These are phyloP conservation scores for Catunica adiposa DNA, from an alignment of 2,329 filamentous ascomycete species.

Conservation along the genomic window DNA sequence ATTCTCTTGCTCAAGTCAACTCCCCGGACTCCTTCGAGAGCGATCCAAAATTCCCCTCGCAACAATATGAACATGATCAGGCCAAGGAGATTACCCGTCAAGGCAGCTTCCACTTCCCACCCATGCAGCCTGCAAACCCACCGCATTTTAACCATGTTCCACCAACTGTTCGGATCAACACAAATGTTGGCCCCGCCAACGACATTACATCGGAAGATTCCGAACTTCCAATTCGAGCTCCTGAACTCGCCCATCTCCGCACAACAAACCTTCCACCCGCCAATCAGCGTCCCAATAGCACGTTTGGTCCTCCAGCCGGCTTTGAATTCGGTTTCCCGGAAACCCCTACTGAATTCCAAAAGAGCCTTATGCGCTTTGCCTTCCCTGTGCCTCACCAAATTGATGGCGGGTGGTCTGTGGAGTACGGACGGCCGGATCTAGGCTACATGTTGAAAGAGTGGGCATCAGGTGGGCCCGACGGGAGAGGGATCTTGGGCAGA, in stretches of 20 bases:
- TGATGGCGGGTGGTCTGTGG: slow-evolving; percentile 72
- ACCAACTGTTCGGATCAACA: slow-evolving; percentile 17
- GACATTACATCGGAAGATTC: slow-evolving; percentile 15
- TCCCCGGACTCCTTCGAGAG: slow-evolving; percentile 7
- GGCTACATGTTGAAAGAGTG: slow-evolving; percentile 73
- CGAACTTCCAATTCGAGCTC: slow-evolving; percentile 25
- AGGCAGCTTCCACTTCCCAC: slow-evolving; percentile 46
- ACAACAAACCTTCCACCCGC: slow-evolving; percentile 25
- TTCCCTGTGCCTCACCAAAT: slow-evolving; percentile 55
- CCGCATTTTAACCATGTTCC: slow-evolving; percentile 46
- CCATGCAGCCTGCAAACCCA: slow-evolving; percentile 29
- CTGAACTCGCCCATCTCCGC: slow-evolving; percentile 42
- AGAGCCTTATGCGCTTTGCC: slow-evolving; percentile 77
- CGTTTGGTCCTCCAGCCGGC: slow-evolving; percentile 42
- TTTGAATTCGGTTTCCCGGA: slow-evolving; percentile 70
- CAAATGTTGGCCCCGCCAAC: slow-evolving; percentile 12
- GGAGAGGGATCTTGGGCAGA: slow-evolving; percentile 55
- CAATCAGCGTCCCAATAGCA: slow-evolving; percentile 33
- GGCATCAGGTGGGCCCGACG: slow-evolving; percentile 52
- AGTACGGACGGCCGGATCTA: slow-evolving; percentile 80
- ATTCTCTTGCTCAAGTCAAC: slow-evolving; percentile 15
- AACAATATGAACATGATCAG: not conserved
- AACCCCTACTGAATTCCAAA: slow-evolving; percentile 75
- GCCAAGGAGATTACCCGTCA: slow-evolving; percentile 6
- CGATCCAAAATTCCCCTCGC: slow-evolving; percentile 1